Base-by-base conservation (phyloP, 805 yeast species). In the Nakazawaea ernobii region DNA sequence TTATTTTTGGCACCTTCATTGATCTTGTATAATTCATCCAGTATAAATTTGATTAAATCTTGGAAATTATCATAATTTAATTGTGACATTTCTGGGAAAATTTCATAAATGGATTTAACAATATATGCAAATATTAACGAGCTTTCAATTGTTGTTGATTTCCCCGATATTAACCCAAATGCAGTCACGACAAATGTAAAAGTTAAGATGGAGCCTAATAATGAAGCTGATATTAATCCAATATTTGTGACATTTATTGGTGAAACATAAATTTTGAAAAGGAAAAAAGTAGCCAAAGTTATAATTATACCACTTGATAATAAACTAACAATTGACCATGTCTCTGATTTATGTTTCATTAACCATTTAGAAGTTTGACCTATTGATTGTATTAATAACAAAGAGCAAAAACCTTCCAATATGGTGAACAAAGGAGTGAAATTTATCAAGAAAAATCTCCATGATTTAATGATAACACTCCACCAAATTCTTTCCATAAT, bases 401-500 rank as follows among this genome's bases (percentile, higher is more conserved):
- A 75, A 0, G 97, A 82, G 65, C 97, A 95, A 56, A 94, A 83
- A 1, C 99, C 99, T 67, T 94, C 99, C 45, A 91, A 68, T 15
- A 90, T 73, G 0, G 97, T 87, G 65, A 94, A 92, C 40, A 87
- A 70, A 1, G 97, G 94, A 0, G 99, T 94, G 5, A 96, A 80
- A 60, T 90, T 86, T 44, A 80, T 72, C 33, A 94, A 69, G 29
- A 85, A 65, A 40, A 75, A 61, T 51, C 79, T 77, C 98, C 98
- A 94, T 10, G 85, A 74, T 48, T 69, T 67, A 38, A 86, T 73
- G 8, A 77, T 54, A 36, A 55, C 55, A 43, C 55, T 51, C 69
- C 74, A 68, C 59, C 69, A 65, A 6, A 63, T 48, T 28, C 49
- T 53, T 11, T 53, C 52, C 20, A 54, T 50, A 17, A 59, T 14